Conservation (phyloP, 2,329 filamentous ascomycete species). For the Fusarium euwallaceae region DNA sequence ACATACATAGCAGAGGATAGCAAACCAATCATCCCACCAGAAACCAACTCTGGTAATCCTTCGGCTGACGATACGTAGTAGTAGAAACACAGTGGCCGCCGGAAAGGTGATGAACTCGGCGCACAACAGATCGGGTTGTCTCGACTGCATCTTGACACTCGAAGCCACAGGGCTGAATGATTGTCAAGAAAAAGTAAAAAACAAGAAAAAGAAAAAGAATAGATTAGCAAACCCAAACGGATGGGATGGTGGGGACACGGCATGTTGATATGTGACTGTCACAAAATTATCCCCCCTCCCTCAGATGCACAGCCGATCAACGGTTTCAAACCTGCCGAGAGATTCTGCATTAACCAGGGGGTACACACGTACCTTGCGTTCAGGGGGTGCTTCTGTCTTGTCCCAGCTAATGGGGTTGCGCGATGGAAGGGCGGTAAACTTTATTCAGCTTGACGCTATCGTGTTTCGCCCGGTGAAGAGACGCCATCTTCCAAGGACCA, state of each 20-base stretch:
- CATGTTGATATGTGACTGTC: constrained; percentile 1
- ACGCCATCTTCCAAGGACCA: not conserved
- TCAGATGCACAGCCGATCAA: not conserved
- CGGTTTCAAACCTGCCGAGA: not conserved
- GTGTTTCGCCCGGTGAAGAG: not conserved
- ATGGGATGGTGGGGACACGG: not conserved
- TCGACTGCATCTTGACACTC: constrained; percentile 21
- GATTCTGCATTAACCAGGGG: not conserved
- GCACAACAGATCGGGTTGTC: constrained; percentile 27
- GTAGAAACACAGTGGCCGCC: constrained; percentile 33
- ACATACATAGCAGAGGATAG: constrained; percentile 36
- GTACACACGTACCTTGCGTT: not conserved
- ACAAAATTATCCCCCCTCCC: not conserved
- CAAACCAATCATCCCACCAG: constrained; percentile 45
- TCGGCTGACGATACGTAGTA: constrained; percentile 34
- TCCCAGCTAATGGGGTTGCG: not conserved
- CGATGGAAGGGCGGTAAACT: constrained; percentile 2
- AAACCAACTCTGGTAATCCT: constrained; percentile 24
- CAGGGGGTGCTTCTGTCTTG: not conserved
- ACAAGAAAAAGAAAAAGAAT: not conserved
- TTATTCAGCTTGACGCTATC: not conserved
- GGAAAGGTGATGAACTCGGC: constrained; percentile 40
- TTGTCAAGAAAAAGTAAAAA: not conserved
- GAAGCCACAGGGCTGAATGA: not conserved
- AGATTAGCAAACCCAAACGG: not conserved